Evolutionary conservation across 2,329 filamentous ascomycete genomes (phyloP).

Genomic region (Fusarium bactridioides): DNA sequence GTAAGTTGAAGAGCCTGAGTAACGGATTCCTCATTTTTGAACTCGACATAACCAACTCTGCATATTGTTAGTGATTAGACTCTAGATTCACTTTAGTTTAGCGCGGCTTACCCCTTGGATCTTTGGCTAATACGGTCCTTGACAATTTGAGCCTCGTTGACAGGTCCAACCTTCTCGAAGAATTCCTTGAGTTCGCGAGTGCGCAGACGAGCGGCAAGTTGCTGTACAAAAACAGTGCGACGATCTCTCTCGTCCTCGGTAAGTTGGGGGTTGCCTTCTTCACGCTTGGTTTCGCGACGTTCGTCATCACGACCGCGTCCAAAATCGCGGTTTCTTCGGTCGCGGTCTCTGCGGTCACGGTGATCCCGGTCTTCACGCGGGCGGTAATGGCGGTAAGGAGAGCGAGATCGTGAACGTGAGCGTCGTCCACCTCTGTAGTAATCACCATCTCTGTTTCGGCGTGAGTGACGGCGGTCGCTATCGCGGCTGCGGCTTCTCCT

Average conservation of each 20-base stretch:
- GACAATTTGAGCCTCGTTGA: slow-evolving; percentile 98
- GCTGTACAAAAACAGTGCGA: slow-evolving; percentile 97
- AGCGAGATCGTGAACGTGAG: slow-evolving; percentile 75
- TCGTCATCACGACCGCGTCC: slow-evolving; percentile 65
- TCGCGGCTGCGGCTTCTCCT: slow-evolving; percentile 82
- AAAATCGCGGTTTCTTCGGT: slow-evolving; percentile 60
- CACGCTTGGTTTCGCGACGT: slow-evolving; percentile 52
- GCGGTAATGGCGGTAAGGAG: slow-evolving; percentile 68
- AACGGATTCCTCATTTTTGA: slow-evolving; percentile 95
- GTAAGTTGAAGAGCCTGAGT: slow-evolving; percentile 95
- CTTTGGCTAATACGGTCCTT: slow-evolving; percentile 96
- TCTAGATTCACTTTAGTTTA: background rate
- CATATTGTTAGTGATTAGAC: slow-evolving; percentile 44
- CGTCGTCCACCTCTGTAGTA: slow-evolving; percentile 67
- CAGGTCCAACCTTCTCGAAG: slow-evolving; percentile 92
- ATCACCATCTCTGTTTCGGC: slow-evolving; percentile 77
- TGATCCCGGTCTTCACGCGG: slow-evolving; percentile 62
- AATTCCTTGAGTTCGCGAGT: slow-evolving; percentile 93
- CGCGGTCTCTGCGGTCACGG: slow-evolving; percentile 61
- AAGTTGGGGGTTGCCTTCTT: slow-evolving; percentile 70
- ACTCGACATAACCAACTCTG: slow-evolving; percentile 99
- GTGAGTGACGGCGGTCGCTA: slow-evolving; percentile 76
- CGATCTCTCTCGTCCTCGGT: slow-evolving; percentile 97
- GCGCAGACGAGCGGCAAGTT: slow-evolving; percentile 91
- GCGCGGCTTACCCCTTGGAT: slow-evolving; percentile 86